Base-by-base conservation (phyloP, 352 stramenopile species). In the Globisporangium barbulae region DNA sequence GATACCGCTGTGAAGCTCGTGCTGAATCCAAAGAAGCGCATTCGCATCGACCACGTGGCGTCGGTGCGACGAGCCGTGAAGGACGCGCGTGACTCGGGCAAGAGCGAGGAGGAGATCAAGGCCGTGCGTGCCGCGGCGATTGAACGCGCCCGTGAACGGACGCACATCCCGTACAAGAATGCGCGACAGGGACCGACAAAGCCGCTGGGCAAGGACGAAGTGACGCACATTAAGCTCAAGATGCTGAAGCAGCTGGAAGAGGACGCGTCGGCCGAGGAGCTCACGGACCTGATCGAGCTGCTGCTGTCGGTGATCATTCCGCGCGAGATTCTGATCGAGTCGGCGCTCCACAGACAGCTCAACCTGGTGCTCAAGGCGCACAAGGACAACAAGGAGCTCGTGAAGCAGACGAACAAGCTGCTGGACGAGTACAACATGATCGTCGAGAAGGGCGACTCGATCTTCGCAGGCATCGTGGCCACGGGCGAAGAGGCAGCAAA, bases 321-420 rank as follows among this genome's bases (percentile, higher is more conserved):
- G 3, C 75, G 73, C 17, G 74, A 85, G n/a, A 70, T 91, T n/a
- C 54, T 95, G 45, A 72, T 90, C 28, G 86, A 95, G 41, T 91
- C 82, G 8, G 79, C 75, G 17, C 73, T 95, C 45, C 78, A 90
- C 63, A 76, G 76, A 17, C 86, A 95, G 65, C 65, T 95, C 37
- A 80, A 90, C 52, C 73, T 93, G 33, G 73, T 92, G 39, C 59
- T 90, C 25, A 89, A 92, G 54, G 83, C 84, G 12, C 81, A 93
- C 64, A 89, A 92, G 48, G 84, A 95, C 69, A 92, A 93, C 78
- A 92, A 92, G 69, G 86, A 95, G 58, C 72, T 95, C 45, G 81
- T 93, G 31, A 83, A 84, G 41, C 82, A 92, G 55, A 91, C 86
- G 13, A 91, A 83, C 59, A 89, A 88, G 53, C 65, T 95, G 25